Percentiles rank a stretch among this genome's conserved stretches.
These are phyloP conservation scores for Fallopia convolvulus DNA, from an alignment of 148 eudicot genomes.

Conservation along the genomic window DNA sequence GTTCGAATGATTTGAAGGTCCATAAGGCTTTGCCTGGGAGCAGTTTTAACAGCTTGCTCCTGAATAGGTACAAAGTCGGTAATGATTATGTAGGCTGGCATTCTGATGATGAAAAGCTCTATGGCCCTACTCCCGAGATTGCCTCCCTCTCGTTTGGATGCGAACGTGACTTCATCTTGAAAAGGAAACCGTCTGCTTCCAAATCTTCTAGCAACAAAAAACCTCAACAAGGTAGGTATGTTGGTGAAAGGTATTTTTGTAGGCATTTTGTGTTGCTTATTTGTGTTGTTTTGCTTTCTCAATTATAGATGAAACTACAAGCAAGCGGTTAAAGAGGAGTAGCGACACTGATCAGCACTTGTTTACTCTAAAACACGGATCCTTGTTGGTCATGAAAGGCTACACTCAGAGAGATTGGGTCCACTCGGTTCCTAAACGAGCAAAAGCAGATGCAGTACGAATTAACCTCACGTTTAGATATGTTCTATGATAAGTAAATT, in stretches of 20 bases:
- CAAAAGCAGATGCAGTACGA: conserved; percentile 53
- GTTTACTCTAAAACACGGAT: conserved; percentile 73
- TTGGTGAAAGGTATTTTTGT: not conserved
- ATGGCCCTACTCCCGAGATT: conserved; percentile 81
- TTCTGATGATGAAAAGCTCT: conserved; percentile 86
- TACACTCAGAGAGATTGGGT: conserved; percentile 90
- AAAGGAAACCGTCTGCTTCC: conserved; percentile 35
- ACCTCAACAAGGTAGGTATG: conserved; percentile 23
- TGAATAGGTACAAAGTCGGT: conserved; percentile 80
- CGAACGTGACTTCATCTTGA: conserved; percentile 77
- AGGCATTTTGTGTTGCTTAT: not conserved
- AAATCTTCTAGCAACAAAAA: conserved; percentile 9
- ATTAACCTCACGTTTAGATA: conserved; percentile 93
- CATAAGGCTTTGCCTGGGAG: conserved; percentile 71
- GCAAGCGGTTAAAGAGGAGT: conserved; percentile 52
- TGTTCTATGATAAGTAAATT: conserved; percentile 11
- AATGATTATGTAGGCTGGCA: conserved; percentile 89
- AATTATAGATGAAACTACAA: conserved; percentile 31
- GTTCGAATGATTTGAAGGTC: conserved; percentile 34
- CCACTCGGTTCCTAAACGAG: conserved; percentile 91
- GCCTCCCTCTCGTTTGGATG: conserved; percentile 94
- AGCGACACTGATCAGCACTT: conserved; percentile 33
- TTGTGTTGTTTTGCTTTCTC: not conserved
- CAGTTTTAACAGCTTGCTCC: conserved; percentile 67
- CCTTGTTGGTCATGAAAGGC: conserved; percentile 84